These are phyloP conservation scores for Rhizopus arrhizus DNA, from an alignment of 371 early-diverging fungal species.

Conservation along the genomic window DNA sequence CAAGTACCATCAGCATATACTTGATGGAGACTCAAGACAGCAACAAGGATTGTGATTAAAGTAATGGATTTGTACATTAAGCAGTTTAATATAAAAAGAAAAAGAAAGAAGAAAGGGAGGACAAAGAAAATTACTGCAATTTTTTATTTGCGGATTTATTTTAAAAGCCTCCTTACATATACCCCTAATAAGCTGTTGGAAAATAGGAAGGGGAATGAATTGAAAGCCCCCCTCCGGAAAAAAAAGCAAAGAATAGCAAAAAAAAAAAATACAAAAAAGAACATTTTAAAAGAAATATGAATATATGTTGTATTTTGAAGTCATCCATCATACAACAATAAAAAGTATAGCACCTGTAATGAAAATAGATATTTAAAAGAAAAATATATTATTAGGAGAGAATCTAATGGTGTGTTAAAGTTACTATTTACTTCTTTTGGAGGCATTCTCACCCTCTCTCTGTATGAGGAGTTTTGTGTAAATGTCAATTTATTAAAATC, in stretches of 20 bases:
- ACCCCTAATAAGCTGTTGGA: not conserved
- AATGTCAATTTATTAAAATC: too few relatives aligned
- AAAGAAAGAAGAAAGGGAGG: not conserved
- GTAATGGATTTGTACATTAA: slow-evolving; percentile 2
- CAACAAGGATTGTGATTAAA: not conserved
- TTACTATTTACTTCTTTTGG: too few relatives aligned
- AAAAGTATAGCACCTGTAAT: too few relatives aligned
- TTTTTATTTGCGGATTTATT: not conserved
- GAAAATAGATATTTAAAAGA: too few relatives aligned
- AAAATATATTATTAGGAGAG: too few relatives aligned
- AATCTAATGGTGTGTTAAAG: too few relatives aligned
- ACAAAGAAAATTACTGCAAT: not conserved
- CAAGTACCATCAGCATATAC: slow-evolving; percentile 14
- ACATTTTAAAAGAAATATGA: too few relatives aligned
- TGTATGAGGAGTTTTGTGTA: too few relatives aligned
- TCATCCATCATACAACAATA: too few relatives aligned
- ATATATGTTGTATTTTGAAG: too few relatives aligned
- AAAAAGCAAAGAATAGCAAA: not conserved
- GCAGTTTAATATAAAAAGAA: not conserved
- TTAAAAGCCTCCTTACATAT: not conserved
- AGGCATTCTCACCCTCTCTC: too few relatives aligned
- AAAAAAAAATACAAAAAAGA: too few relatives aligned
- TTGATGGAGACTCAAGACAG: not conserved
- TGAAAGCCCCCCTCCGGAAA: not conserved
- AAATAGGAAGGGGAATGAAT: not conserved